phyloP scores from a whole-genome alignment of 208 protist species.

The Trypanosoma caninum region DNA sequence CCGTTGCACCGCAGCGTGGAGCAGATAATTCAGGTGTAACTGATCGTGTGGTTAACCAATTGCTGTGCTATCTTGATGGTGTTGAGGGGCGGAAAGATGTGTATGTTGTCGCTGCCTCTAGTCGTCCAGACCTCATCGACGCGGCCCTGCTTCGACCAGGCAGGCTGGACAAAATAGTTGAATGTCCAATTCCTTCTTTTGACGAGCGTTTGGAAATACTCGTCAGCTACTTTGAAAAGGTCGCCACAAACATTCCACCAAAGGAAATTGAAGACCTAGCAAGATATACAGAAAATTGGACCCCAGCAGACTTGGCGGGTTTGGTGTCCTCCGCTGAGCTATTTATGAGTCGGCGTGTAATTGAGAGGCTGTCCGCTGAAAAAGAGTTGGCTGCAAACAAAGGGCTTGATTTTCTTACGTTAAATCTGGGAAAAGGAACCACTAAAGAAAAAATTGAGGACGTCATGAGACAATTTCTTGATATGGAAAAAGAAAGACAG shows the following conservation, averaged over 20 bases:
- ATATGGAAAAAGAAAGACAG: conserved; percentile 3
- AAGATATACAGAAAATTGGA: conserved; percentile 66
- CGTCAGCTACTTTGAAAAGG: conserved; percentile 98
- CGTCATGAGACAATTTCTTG: conserved; percentile 32
- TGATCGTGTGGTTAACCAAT: conserved; percentile 96
- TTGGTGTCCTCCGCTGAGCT: conserved; percentile 76
- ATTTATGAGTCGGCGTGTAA: conserved; percentile 66
- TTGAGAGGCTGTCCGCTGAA: conserved; percentile 34
- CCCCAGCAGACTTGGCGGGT: conserved; percentile 72
- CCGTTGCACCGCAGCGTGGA: conserved; percentile 87
- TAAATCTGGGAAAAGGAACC: conserved; percentile 41
- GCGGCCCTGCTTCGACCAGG: conserved; percentile 91
- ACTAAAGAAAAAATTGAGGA: conserved; percentile 70
- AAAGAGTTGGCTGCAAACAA: background rate
- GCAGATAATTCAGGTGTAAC: conserved; percentile 87
- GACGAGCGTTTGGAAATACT: conserved; percentile 94
- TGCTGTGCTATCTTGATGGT: conserved; percentile 98
- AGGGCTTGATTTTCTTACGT: conserved; percentile 42
- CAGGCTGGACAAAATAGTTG: conserved; percentile 82
- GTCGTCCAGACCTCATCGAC: conserved; percentile 97
- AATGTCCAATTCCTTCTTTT: conserved; percentile 79
- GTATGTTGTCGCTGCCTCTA: conserved; percentile 98
- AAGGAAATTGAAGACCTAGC: conserved; percentile 51
- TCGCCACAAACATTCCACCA: conserved; percentile 90
- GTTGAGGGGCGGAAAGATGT: conserved; percentile 93